These are phyloP conservation scores for Gastroboletus turbinatus DNA, from an alignment of 1,284 basidiomycete genomes.

Conservation along the genomic window DNA sequence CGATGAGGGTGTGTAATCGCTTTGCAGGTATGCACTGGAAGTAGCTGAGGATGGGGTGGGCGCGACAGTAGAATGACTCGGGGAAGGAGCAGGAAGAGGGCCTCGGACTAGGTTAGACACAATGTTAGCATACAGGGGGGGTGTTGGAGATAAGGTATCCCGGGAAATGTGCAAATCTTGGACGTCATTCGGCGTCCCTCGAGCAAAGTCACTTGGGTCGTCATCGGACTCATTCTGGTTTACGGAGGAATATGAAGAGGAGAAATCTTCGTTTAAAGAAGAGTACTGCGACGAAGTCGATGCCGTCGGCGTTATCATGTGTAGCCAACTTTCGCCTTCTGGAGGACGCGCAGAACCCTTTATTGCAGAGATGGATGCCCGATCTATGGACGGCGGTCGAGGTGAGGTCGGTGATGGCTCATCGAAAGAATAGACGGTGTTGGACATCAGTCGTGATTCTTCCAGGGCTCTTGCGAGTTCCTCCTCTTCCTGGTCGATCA, in stretches of 20 bases:
- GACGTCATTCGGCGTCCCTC: conserved; percentile 3
- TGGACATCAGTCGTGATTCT: conserved; percentile 48
- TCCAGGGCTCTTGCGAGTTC: conserved; percentile 64
- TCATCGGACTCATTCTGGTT: conserved; percentile 6
- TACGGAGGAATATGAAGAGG: not conserved
- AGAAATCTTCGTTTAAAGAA: conserved; percentile 10
- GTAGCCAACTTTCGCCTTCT: conserved; percentile 36
- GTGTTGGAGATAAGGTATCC: conserved; percentile 17
- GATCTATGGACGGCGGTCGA: conserved; percentile 16
- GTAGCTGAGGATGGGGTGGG: conserved; percentile 11
- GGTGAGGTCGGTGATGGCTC: conserved; percentile 11
- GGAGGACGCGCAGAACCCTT: conserved; percentile 16
- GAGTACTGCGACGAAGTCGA: conserved; percentile 25
- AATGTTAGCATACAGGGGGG: conserved; percentile 27
- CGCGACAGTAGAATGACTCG: conserved; percentile 7
- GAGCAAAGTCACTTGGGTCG: conserved; percentile 5
- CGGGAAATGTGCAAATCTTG: conserved; percentile 1
- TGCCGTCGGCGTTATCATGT: conserved; percentile 32
- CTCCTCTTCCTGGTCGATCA: conserved; percentile 52
- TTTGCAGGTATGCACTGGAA: conserved; percentile 5
- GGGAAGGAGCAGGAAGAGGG: conserved; percentile 11
- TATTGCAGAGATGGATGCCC: conserved; percentile 13
- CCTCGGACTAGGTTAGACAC: conserved; percentile 24
- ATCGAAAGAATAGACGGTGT: conserved; percentile 17
- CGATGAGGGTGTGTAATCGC: conserved; percentile 11